These are phyloP conservation scores for Leucocoprinus birnbaumii DNA, from an alignment of 768 basidiomycete genomes.

Conservation along the genomic window DNA sequence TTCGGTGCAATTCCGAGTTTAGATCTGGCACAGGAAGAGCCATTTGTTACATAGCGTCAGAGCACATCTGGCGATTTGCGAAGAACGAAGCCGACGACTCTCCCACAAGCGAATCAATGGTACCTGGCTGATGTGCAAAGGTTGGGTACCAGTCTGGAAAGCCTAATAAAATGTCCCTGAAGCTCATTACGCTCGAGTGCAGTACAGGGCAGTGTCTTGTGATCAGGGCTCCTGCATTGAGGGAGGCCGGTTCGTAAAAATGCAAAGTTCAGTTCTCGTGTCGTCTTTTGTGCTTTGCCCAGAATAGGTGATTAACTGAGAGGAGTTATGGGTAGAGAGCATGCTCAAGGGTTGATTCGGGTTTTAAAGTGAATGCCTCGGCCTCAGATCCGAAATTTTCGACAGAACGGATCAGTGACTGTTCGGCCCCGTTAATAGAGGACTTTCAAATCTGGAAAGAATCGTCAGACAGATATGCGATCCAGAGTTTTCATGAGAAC, in stretches of 20 bases:
- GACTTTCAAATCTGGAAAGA: not conserved
- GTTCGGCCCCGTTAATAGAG: slow-evolving; percentile 4
- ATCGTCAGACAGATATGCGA: not conserved
- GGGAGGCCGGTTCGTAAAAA: not conserved
- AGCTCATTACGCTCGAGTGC: slow-evolving; percentile 7
- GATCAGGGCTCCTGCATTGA: slow-evolving; percentile 2
- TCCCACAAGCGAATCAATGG: slow-evolving; percentile 12
- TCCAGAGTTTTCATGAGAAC: not conserved
- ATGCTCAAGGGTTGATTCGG: not conserved
- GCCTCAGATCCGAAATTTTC: not conserved
- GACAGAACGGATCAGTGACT: slow-evolving; percentile 8
- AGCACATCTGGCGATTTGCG: slow-evolving; percentile 2
- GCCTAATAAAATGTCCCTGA: slow-evolving; percentile 11
- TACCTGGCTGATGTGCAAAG: slow-evolving; percentile 10
- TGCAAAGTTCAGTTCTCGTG: not conserved
- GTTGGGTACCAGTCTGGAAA: slow-evolving; percentile 11
- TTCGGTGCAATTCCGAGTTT: slow-evolving; percentile 10
- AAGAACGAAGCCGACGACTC: slow-evolving; percentile 4
- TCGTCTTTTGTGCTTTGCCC: not conserved
- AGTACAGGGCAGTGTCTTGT: slow-evolving; percentile 5
- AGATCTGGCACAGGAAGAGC: slow-evolving; percentile 9
- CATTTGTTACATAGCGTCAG: slow-evolving; percentile 6
- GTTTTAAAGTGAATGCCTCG: not conserved
- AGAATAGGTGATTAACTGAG: slow-evolving; percentile 1
- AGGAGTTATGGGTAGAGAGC: not conserved